Conservation (phyloP, 768 basidiomycete genomes). For the Amanita molliuscula region DNA sequence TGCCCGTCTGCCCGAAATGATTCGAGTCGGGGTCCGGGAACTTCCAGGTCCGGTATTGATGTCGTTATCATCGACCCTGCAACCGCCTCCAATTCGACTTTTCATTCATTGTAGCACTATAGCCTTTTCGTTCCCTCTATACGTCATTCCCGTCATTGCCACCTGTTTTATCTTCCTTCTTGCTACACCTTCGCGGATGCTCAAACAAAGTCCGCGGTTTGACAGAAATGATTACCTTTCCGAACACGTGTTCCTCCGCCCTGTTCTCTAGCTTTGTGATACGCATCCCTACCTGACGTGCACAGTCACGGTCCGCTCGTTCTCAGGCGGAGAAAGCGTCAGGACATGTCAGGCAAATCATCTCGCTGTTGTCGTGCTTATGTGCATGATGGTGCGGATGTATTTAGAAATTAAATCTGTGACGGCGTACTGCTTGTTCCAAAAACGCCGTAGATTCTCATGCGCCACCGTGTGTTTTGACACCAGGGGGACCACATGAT, state of each 20-base stretch:
- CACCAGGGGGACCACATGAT: background rate
- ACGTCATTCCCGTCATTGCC: no score
- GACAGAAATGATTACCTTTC: no score
- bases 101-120: no score
- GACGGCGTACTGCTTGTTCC: background rate
- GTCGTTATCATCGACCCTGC: background rate
- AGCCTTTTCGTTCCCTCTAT: no score
- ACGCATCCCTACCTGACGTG: no score
- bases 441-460: conserved; percentile 1
- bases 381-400: background rate
- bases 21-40: background rate
- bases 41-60: background rate
- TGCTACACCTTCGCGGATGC: no score
- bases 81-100: background rate
- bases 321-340: background rate
- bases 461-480: conserved; percentile 1
- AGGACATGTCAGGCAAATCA: background rate
- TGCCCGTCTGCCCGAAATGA: no score
- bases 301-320: no score
- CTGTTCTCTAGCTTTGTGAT: no score
- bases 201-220: no score
- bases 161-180: no score
- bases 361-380: background rate
- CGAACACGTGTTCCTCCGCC: no score
- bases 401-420: background rate